A percentile compares a stretch with the other conserved stretches of the same genome.
phyloP scores from a whole-genome alignment of 192 early-diverging fungal genomes.

The Coemansia sp. region DNA sequence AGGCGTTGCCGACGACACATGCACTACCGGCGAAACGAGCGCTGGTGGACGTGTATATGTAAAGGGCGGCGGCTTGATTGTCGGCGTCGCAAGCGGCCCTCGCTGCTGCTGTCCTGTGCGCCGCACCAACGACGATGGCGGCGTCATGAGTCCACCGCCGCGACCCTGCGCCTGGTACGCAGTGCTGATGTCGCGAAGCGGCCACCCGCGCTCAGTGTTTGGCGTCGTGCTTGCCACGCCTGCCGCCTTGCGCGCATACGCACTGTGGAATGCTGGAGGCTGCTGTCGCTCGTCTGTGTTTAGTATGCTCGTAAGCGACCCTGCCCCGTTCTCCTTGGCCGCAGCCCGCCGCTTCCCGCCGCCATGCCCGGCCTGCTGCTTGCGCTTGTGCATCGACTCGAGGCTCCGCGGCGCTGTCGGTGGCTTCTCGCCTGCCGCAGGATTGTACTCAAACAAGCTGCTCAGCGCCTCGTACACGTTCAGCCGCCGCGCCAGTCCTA shows the following conservation, averaged over 20 bases:
- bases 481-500: constrained; percentile 35
- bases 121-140: constrained; percentile 25
- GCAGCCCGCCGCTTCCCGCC: not conserved
- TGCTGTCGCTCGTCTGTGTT: constrained; percentile 10
- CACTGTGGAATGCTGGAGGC: not conserved
- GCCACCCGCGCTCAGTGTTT: constrained; percentile 12
- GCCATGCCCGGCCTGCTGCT: constrained; percentile 7
- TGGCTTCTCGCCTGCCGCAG: constrained; percentile 40
- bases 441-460: constrained; percentile 45
- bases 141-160: constrained; percentile 25
- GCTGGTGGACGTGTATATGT: too few species aligned
- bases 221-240: not conserved
- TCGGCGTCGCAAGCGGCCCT: not conserved
- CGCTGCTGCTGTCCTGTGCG: constrained; percentile 7
- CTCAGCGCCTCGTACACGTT: constrained; percentile 37
- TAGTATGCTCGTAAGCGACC: constrained; percentile 27
- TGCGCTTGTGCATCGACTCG: constrained; percentile 53
- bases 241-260: not conserved
- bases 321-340: constrained; percentile 13
- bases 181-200: constrained; percentile 42
- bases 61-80: not conserved
- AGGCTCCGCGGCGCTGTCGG: constrained; percentile 54
- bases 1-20: constrained; percentile 2
- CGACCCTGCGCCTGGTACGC: constrained; percentile 11
- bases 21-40: not conserved